phyloP scores from a whole-genome alignment of 1,284 basidiomycete genomes.

The Rhodotorula sp. region DNA sequence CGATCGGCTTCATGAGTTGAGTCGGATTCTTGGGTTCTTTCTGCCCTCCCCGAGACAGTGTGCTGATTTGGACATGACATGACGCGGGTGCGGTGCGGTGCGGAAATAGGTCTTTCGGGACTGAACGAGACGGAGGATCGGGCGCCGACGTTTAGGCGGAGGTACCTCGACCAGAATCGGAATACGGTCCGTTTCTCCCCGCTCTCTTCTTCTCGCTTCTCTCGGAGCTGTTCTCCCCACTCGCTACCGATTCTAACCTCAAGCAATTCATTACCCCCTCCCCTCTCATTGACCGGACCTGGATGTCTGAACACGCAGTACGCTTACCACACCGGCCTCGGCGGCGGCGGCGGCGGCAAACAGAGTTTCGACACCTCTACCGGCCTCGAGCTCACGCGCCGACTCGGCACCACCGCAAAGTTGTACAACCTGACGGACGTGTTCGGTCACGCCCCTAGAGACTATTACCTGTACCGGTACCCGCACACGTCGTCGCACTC shows the following conservation, averaged over 20 bases:
- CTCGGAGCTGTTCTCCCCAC: neutral
- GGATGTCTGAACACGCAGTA: conserved; percentile 17
- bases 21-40: too few species aligned
- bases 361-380: conserved; percentile 39
- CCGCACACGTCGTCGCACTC: conserved; percentile 26
- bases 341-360: too few species aligned
- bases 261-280: too few species aligned
- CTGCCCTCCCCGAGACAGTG: too few species aligned
- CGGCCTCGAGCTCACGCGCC: conserved; percentile 27
- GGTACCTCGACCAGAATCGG: conserved; percentile 47
- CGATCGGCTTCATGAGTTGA: conserved; percentile 45
- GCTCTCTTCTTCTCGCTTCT: too few species aligned
- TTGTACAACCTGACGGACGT: conserved; percentile 42
- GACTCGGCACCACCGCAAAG: conserved; percentile 25
- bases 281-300: too few species aligned
- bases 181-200: conserved; percentile 23
- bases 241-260: too few species aligned
- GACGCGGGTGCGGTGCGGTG: neutral
- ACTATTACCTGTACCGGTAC: conserved; percentile 42
- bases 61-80: too few species aligned
- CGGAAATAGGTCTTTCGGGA: conserved; percentile 34
- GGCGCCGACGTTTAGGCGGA: conserved; percentile 32
- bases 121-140: conserved; percentile 11
- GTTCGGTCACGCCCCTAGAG: conserved; percentile 41
- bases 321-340: conserved; percentile 40